Percentiles rank a stretch among this genome's conserved stretches.
These are phyloP conservation scores for Xylaria sp. DNA, from an alignment of 2,329 filamentous ascomycete genomes.

Conservation along the genomic window DNA sequence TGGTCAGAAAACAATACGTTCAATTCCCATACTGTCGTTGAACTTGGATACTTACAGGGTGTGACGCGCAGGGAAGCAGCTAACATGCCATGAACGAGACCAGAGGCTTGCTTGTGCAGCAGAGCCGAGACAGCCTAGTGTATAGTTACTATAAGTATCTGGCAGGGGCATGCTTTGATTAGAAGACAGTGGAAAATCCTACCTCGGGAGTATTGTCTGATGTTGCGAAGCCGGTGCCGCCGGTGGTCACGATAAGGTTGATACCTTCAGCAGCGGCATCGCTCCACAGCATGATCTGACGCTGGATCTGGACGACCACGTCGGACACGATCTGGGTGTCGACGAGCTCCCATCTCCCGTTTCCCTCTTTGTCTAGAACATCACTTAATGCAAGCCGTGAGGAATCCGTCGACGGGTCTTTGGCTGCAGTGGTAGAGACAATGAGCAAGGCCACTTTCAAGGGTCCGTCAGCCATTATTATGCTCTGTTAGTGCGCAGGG, in stretches of 20 bases:
- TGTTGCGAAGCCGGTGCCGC: constrained; percentile 89
- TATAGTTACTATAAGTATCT: neutral
- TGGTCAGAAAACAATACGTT: neutral
- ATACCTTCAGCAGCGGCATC: constrained; percentile 64
- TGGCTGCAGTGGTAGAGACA: constrained; percentile 86
- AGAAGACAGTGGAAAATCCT: constrained; percentile 19
- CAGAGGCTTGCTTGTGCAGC: constrained; percentile 84
- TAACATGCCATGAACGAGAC: constrained; percentile 95
- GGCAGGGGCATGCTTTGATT: neutral
- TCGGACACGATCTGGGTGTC: constrained; percentile 81
- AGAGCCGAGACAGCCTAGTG: constrained; percentile 75
- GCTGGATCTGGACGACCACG: constrained; percentile 74
- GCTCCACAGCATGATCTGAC: constrained; percentile 72
- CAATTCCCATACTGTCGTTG: neutral
- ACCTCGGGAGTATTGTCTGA: constrained; percentile 90
- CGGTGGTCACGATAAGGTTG: constrained; percentile 86
- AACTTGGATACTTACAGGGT: constrained; percentile 69
- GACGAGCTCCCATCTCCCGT: constrained; percentile 72
- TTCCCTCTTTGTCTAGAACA: constrained; percentile 70
- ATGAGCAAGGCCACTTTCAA: constrained; percentile 81
- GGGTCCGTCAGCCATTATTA: constrained; percentile 33
- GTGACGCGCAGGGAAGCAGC: constrained; percentile 83
- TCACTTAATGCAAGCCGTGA: constrained; percentile 69
- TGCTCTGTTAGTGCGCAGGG: constrained; percentile 34
- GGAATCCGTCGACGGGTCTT: constrained; percentile 79